Evolutionary conservation across 768 basidiomycete species (phyloP).

Genomic region (Ramaria rubella): DNA sequence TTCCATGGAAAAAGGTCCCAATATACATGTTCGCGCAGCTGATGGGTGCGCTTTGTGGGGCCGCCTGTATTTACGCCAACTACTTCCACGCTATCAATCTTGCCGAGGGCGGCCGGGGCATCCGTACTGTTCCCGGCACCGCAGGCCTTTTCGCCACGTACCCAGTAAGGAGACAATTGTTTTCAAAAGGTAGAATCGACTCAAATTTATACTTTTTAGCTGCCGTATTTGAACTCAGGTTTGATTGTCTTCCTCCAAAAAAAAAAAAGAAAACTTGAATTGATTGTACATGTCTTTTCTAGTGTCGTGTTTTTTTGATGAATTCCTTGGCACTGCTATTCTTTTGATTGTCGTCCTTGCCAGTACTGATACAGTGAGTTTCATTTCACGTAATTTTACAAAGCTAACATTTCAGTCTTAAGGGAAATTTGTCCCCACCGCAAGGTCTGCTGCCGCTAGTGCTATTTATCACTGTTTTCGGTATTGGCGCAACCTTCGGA

Average conservation of each 20-base stretch:
- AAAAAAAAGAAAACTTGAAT: too few species aligned
- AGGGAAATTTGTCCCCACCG: constrained; percentile 40
- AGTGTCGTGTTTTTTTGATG: constrained; percentile 41
- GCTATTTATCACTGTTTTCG: constrained; percentile 51
- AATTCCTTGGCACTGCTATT: constrained; percentile 51
- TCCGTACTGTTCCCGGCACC: constrained; percentile 52
- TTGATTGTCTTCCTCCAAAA: not conserved
- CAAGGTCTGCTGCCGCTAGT: constrained; percentile 47
- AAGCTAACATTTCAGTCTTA: not conserved
- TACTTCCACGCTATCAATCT: constrained; percentile 63
- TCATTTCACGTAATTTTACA: not conserved
- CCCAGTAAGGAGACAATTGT: constrained; percentile 35
- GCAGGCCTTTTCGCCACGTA: constrained; percentile 56
- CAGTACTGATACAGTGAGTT: constrained; percentile 37
- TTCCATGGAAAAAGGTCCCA: constrained; percentile 80
- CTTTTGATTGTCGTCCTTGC: constrained; percentile 50
- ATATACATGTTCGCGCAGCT: constrained; percentile 57
- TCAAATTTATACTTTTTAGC: not conserved
- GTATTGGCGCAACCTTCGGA: constrained; percentile 52
- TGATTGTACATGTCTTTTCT: not conserved
- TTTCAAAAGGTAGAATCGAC: not conserved
- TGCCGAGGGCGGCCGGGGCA: constrained; percentile 47
- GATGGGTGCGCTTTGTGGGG: constrained; percentile 54
- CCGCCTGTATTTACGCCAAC: constrained; percentile 52
- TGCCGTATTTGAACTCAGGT: constrained; percentile 32